Conservation (phyloP, 73 alveolate genomes). For the Durusdinium trenchii region DNA sequence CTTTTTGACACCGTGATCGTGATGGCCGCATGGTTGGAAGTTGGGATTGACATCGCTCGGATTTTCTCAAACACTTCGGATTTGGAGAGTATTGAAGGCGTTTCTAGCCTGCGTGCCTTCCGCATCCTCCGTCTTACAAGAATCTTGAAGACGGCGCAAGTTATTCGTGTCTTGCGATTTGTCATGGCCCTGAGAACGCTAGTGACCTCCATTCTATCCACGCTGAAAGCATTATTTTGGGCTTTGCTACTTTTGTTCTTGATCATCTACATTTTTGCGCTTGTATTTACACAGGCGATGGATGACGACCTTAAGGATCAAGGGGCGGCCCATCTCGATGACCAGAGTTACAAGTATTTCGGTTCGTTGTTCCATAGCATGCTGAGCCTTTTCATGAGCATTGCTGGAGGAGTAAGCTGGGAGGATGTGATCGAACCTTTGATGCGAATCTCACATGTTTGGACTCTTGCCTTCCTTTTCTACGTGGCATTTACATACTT, state of each 20-base stretch:
- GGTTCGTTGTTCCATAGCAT: constrained; percentile 14
- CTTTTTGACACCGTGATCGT: not conserved
- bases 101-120: constrained; percentile 30
- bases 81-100: not conserved
- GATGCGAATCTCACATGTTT: constrained; percentile 4
- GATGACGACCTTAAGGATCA: not conserved
- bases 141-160: constrained; percentile 48
- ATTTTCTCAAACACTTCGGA: not conserved
- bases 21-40: constrained; percentile 13
- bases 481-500: constrained; percentile 25
- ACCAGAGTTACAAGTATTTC: not conserved
- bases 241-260: constrained; percentile 60
- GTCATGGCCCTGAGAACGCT: constrained; percentile 81
- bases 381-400: constrained; percentile 72
- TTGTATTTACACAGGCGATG: not conserved
- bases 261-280: constrained; percentile 48
- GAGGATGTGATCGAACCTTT: constrained; percentile 61
- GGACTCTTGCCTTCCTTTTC: constrained; percentile 12
- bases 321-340: not conserved
- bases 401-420: constrained; percentile 89
- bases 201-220: constrained; percentile 53
- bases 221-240: constrained; percentile 65
- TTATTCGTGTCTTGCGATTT: constrained; percentile 54
- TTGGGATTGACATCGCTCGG: not conserved
- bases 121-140: constrained; percentile 72